Conservation (phyloP, 2,329 filamentous ascomycete genomes). For the Penicillium italicum region DNA sequence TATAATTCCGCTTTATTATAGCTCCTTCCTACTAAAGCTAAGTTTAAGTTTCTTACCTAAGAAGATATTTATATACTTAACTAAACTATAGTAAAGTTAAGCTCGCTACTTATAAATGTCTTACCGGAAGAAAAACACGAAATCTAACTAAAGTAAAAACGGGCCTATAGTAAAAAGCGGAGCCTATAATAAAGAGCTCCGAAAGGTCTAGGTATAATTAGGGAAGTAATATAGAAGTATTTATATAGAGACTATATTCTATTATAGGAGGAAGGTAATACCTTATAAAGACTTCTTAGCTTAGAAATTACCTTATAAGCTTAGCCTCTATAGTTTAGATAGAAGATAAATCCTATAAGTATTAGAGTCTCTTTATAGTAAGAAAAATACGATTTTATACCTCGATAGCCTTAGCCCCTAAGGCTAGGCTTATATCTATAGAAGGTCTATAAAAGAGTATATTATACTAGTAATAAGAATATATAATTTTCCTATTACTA, state of each 20-base stretch:
- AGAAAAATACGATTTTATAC: slow-evolving; percentile 1
- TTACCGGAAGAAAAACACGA: slow-evolving; percentile 1
- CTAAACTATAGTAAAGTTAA: slow-evolving; percentile 3
- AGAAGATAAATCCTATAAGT: background rate
- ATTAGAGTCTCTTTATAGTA: slow-evolving; percentile 11
- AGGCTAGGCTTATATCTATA: slow-evolving; percentile 5
- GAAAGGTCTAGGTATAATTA: background rate
- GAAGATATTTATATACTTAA: slow-evolving; percentile 11
- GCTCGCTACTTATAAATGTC: background rate
- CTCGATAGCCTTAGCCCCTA: slow-evolving; percentile 3
- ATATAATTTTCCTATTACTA: background rate
- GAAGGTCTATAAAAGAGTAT: slow-evolving; percentile 8
- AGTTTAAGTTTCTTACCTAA: slow-evolving; percentile 15
- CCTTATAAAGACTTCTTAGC: slow-evolving; percentile 15
- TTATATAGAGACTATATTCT: slow-evolving; percentile 9
- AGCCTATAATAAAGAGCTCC: slow-evolving; percentile 8
- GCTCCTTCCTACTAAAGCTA: slow-evolving; percentile 13
- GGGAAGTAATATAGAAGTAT: slow-evolving; percentile 3
- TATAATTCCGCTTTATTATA: slow-evolving; percentile 10
- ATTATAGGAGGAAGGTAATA: slow-evolving; percentile 11
- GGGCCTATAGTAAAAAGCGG: slow-evolving; percentile 8
- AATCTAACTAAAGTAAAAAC: slow-evolving; percentile 5
- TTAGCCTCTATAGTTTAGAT: slow-evolving; percentile 5
- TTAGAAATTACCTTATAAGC: slow-evolving; percentile 2
- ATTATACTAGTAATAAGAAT: background rate